Evolutionary conservation across 2,329 filamentous ascomycete species (phyloP), one percentile per base, ranked within the genome.

Genomic region (Trichoderma polysporum): DNA sequence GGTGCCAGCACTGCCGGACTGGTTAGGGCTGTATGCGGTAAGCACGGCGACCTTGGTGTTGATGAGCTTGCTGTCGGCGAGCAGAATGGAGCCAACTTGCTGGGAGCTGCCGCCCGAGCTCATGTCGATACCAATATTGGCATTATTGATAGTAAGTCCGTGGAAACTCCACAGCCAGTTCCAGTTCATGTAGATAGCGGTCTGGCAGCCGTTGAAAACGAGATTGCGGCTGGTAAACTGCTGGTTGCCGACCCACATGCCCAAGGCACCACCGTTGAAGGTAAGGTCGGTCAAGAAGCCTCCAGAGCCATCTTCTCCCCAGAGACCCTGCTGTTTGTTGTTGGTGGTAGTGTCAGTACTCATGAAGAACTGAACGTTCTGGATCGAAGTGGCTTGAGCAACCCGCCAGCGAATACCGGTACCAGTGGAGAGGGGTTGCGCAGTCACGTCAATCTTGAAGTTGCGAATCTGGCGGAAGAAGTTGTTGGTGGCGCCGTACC

Each of bases 111-210:
- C 76, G 29, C 83, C 86, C 57, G 85, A 86, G 62, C 90, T 86
- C 88, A 97, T 92, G 79, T 96, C 91, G 69, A 96, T 82, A 65
- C 91, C 93, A 45, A 94, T 79, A n/a, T 82, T 80, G 75, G 90
- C 92, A 76, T 90, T 88, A 77, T 92, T 88, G 79, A 96, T 91
- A 53, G 81, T 85, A 41, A 96, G 72, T 39, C 87, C 90, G 76
- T 94, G 92, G 79, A 95, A 87, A 52, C 90, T 88, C 90, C 91
- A 96, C 19, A 88, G 83, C 93, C 93, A 97, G 81, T 94, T 92
- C 93, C 93, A 97, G 83, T 93, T 93, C 88, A 95, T 91, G 80
- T 87, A 92, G 70, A 97, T 88, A 69, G 91, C 93, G 2, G 92
- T 96, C 75, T 92, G 85, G 82, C 91, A 94, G 77, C 86, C 85